A percentile compares a stretch with the other conserved stretches of the same genome.
phyloP scores from a whole-genome alignment of 2,329 filamentous ascomycete genomes.

The Penicillium sp. region DNA sequence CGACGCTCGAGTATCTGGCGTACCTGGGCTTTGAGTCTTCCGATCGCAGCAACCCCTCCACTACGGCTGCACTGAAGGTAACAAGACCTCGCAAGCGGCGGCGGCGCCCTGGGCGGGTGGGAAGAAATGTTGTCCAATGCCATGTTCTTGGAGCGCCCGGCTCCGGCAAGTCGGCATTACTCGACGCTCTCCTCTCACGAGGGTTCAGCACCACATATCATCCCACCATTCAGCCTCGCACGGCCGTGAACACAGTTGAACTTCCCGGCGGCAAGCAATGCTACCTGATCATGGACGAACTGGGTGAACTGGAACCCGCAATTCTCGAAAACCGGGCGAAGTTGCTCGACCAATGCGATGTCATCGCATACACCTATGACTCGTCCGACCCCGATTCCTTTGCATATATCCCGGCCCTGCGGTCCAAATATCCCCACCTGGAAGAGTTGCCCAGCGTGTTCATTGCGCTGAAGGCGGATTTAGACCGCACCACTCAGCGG shows the following conservation, averaged over 20 bases:
- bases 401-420: conserved; percentile 80
- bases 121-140: conserved; percentile 91
- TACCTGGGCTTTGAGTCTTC: conserved; percentile 91
- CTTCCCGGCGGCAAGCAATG: conserved; percentile 94
- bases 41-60: conserved; percentile 70
- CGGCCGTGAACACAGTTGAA: conserved; percentile 94
- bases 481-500: conserved; percentile 94
- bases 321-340: conserved; percentile 90
- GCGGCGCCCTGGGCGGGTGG: conserved; percentile 78
- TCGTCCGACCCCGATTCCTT: conserved; percentile 97
- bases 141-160: conserved; percentile 85
- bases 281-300: conserved; percentile 92
- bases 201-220: conserved; percentile 83
- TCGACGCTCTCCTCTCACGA: conserved; percentile 88
- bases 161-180: conserved; percentile 86
- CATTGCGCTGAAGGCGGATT: conserved; percentile 90
- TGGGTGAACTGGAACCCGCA: conserved; percentile 92
- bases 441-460: conserved; percentile 91
- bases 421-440: conserved; percentile 76
- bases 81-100: conserved; percentile 89
- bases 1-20: conserved; percentile 91
- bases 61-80: conserved; percentile 83
- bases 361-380: conserved; percentile 95
- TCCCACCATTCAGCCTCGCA: conserved; percentile 91
- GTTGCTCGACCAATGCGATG: conserved; percentile 81